A percentile compares a stretch with the other conserved stretches of the same genome.
These are phyloP conservation scores for Raddia guianensis DNA, from an alignment of 176 grass and related monocot species.

Conservation along the genomic window DNA sequence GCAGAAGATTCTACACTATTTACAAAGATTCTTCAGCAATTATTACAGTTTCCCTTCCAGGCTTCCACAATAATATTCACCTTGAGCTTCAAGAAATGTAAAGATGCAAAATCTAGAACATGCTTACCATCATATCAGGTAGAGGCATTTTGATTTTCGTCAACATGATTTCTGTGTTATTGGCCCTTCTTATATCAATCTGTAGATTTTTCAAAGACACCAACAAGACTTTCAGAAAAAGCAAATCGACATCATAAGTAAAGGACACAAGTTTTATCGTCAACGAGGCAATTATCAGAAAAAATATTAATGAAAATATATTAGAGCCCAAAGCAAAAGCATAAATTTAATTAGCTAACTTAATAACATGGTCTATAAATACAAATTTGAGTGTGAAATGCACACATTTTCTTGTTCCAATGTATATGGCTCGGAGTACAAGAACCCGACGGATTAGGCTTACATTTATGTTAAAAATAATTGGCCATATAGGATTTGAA, in stretches of 20 bases:
- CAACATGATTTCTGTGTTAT: slow-evolving; percentile 98
- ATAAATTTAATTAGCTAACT: slow-evolving; percentile 30
- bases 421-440: not conserved
- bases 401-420: not conserved
- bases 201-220: slow-evolving; percentile 47
- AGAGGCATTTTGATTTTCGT: slow-evolving; percentile 99
- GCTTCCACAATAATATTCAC: not conserved
- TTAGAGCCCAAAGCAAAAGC: slow-evolving; percentile 4
- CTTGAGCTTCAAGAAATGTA: slow-evolving; percentile 8
- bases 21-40: not conserved
- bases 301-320: slow-evolving; percentile 25
- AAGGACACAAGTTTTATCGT: slow-evolving; percentile 3
- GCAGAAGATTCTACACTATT: not conserved
- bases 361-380: not conserved
- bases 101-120: slow-evolving; percentile 27
- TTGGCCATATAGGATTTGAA: not conserved
- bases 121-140: slow-evolving; percentile 87
- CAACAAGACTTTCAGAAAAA: slow-evolving; percentile 29
- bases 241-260: slow-evolving; percentile 3
- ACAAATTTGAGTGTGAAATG: not conserved
- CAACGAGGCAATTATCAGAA: not conserved
- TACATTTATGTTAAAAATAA: slow-evolving; percentile 4
- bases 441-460: not conserved
- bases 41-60: not conserved
- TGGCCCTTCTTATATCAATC: slow-evolving; percentile 86